phyloP scores from a whole-genome alignment of 1,284 basidiomycete genomes.

The Tilletia setariae region DNA sequence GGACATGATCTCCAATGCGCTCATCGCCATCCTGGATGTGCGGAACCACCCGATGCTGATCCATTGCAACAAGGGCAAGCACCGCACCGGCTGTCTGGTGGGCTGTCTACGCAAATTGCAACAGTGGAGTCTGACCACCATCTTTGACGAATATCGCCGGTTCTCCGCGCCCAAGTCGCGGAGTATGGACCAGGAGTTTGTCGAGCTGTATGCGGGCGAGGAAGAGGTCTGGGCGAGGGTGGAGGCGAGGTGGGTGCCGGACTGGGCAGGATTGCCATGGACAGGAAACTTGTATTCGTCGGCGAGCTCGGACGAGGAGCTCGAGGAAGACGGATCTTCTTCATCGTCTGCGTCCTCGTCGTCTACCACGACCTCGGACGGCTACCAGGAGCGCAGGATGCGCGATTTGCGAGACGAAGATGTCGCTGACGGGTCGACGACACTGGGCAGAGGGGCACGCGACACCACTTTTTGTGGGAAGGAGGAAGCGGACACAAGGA shows the following conservation, averaged over 20 bases:
- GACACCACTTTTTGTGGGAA: too few species aligned
- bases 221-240: conserved; percentile 28
- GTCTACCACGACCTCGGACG: too few species aligned
- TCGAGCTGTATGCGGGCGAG: conserved; percentile 56
- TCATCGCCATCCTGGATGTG: conserved; percentile 60
- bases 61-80: conserved; percentile 65
- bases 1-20: conserved; percentile 60
- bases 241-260: conserved; percentile 26
- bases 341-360: too few species aligned
- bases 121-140: conserved; percentile 60
- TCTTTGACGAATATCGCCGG: conserved; percentile 62
- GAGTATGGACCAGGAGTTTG: conserved; percentile 62
- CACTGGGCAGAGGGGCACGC: too few species aligned
- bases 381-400: too few species aligned
- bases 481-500: too few species aligned
- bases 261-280: conserved; percentile 23
- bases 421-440: too few species aligned
- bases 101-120: conserved; percentile 61
- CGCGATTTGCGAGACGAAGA: too few species aligned
- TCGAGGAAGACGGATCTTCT: neutral
- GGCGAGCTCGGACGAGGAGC: neutral
- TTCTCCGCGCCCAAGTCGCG: conserved; percentile 60
- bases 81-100: conserved; percentile 62
- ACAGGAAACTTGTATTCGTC: neutral
- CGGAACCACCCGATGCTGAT: conserved; percentile 62